phyloP scores from a whole-genome alignment of 139 green algal species.

The Chlamydomonas urium region DNA sequence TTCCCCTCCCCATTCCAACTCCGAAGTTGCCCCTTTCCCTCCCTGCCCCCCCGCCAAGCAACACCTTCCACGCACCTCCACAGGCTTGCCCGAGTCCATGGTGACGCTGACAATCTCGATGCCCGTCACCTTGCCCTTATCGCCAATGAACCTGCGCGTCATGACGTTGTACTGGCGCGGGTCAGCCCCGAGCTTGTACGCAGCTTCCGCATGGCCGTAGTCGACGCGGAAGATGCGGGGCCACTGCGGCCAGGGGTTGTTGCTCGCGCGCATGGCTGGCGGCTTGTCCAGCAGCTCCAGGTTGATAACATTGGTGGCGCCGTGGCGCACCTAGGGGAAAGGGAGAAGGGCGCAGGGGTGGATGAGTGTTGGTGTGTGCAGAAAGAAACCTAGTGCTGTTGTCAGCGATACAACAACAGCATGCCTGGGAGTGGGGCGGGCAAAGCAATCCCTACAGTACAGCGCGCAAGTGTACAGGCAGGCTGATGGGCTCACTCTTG shows the following conservation, averaged over 20 bases:
- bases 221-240: constrained; percentile 84
- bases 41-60: neutral
- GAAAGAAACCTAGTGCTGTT: too few relatives aligned
- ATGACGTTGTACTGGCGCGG: constrained; percentile 89
- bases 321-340: constrained; percentile 64
- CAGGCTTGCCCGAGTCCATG: constrained; percentile 22
- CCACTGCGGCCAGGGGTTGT: constrained; percentile 95
- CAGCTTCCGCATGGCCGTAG: constrained; percentile 92
- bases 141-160: constrained; percentile 88
- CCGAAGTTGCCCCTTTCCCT: neutral
- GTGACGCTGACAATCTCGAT: constrained; percentile 68
- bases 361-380: too few relatives aligned
- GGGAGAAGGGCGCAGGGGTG: too few relatives aligned
- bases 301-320: constrained; percentile 78
- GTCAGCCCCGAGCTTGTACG: constrained; percentile 69
- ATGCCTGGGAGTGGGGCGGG: too few relatives aligned
- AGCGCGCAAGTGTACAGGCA: too few relatives aligned
- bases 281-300: constrained; percentile 90
- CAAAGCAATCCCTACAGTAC: too few relatives aligned
- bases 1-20: too few relatives aligned
- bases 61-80: constrained; percentile 12
- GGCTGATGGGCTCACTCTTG: too few relatives aligned
- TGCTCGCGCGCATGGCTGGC: constrained; percentile 57
- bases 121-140: constrained; percentile 74
- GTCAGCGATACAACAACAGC: too few relatives aligned